Percentiles rank a stretch among this genome's conserved stretches.
Evolutionary conservation across 2,329 filamentous ascomycete species (phyloP).

Genomic region (Calonectria ilicicola): DNA sequence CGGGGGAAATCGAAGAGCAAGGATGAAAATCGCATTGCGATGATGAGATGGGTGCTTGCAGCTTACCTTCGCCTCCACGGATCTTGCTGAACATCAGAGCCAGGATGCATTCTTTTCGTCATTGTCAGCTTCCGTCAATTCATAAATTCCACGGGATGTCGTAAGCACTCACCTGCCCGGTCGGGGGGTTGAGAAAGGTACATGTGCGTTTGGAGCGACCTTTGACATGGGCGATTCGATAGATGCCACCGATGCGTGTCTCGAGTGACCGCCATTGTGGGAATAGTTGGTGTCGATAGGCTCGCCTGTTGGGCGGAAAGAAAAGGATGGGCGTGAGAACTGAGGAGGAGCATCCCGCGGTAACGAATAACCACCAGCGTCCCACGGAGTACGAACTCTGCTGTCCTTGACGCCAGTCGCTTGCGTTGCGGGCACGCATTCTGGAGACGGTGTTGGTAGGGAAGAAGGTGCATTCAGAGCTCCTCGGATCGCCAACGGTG

Average conservation of each 20-base stretch:
- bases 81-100: conserved; percentile 37
- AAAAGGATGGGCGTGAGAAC: conserved; percentile 35
- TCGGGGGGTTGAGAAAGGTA: conserved; percentile 38
- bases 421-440: conserved; percentile 41
- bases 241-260: conserved; percentile 47
- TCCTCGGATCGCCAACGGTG: conserved; percentile 16
- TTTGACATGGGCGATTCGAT: conserved; percentile 42
- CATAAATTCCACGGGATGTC: not conserved
- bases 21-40: not conserved
- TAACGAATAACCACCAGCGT: conserved; percentile 62
- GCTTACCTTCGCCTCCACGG: conserved; percentile 35
- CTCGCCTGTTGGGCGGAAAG: conserved; percentile 40
- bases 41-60: not conserved
- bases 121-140: conserved; percentile 20
- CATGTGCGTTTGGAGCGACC: conserved; percentile 17
- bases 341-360: conserved; percentile 56
- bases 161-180: conserved; percentile 40
- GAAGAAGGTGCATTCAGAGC: conserved; percentile 29
- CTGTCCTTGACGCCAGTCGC: conserved; percentile 35
- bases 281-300: conserved; percentile 34
- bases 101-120: conserved; percentile 35
- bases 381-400: conserved; percentile 60
- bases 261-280: conserved; percentile 42
- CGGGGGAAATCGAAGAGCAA: not conserved
- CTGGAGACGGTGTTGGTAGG: conserved; percentile 50